A percentile compares a stretch with the other conserved stretches of the same genome.
phyloP scores from a whole-genome alignment of 495 filamentous ascomycete genomes.

The Penicillium cosmopolitanum region DNA sequence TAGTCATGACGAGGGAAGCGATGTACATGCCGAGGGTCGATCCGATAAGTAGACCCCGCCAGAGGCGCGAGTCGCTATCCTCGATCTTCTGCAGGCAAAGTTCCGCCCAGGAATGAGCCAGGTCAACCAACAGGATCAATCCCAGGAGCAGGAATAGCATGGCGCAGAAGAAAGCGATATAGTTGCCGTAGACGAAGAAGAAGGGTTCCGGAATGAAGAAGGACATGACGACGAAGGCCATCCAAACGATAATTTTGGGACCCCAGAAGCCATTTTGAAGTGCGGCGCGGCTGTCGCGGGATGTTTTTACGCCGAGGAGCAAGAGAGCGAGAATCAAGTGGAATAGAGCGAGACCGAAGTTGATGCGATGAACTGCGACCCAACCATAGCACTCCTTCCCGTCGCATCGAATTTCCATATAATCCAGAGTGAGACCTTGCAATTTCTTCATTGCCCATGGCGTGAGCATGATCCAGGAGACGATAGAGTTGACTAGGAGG shows the following conservation, averaged over 20 bases:
- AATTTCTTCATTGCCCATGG: constrained; percentile 97
- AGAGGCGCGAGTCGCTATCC: constrained; percentile 77
- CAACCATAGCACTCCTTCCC: constrained; percentile 93
- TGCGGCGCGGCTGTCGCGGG: constrained; percentile 82
- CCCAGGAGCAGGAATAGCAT: constrained; percentile 94
- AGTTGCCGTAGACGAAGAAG: constrained; percentile 96
- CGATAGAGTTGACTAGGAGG: constrained; percentile 91
- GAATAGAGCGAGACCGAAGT: constrained; percentile 94
- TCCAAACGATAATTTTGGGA: constrained; percentile 82
- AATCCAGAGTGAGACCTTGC: constrained; percentile 87
- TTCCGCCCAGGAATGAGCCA: constrained; percentile 98
- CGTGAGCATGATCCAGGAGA: constrained; percentile 99
- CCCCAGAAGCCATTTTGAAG: constrained; percentile 98
- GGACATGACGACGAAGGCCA: constrained; percentile 81
- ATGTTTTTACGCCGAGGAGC: constrained; percentile 81
- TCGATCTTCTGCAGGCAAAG: constrained; percentile 94
- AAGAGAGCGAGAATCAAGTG: constrained; percentile 83
- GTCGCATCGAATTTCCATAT: constrained; percentile 89
- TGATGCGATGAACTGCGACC: constrained; percentile 95
- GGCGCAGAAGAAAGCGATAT: constrained; percentile 83
- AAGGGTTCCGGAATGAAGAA: constrained; percentile 96
- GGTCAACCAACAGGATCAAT: constrained; percentile 88
- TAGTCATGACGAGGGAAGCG: constrained; percentile 85
- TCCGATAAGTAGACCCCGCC: constrained; percentile 85
- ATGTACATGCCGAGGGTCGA: constrained; percentile 95